These are phyloP conservation scores for Pythium biforme DNA, from an alignment of 352 stramenopile species.

Conservation along the genomic window DNA sequence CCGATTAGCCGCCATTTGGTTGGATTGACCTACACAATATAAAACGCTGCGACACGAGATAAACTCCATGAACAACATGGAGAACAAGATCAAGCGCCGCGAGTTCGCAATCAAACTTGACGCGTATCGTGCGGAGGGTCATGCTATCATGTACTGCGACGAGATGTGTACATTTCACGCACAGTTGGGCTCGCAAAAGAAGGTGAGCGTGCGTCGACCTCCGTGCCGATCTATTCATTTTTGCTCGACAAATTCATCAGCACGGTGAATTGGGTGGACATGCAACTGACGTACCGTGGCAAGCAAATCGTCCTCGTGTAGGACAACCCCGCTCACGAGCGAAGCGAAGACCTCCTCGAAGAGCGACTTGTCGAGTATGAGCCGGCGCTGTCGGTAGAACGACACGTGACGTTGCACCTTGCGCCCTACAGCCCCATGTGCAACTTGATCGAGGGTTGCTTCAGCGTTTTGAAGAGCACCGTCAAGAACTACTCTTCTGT, in stretches of 20 bases:
- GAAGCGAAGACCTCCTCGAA: neutral
- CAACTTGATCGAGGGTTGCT: conserved; percentile 10
- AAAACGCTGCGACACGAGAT: neutral
- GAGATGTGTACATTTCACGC: conserved; percentile 2
- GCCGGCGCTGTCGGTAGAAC: neutral
- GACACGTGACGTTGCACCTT: neutral
- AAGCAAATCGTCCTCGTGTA: conserved; percentile 4
- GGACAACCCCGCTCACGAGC: conserved; percentile 8
- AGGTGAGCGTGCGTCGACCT: too few relatives aligned
- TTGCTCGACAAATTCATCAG: neutral
- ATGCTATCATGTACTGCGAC: neutral
- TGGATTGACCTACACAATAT: conserved; percentile 2
- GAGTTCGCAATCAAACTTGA: neutral
- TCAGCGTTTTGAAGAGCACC: neutral
- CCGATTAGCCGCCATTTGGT: too few relatives aligned
- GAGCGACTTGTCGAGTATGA: neutral
- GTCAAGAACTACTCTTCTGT: conserved; percentile 6
- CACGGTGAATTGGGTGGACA: neutral
- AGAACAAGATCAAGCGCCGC: conserved; percentile 1
- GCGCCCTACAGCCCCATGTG: conserved; percentile 4
- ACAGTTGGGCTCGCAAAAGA: neutral
- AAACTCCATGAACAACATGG: neutral
- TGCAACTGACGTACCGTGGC: neutral
- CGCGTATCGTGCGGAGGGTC: neutral
- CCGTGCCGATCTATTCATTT: too few relatives aligned